Conservation (phyloP, 176 grass and related monocot species). For the Lolium perenne region DNA sequence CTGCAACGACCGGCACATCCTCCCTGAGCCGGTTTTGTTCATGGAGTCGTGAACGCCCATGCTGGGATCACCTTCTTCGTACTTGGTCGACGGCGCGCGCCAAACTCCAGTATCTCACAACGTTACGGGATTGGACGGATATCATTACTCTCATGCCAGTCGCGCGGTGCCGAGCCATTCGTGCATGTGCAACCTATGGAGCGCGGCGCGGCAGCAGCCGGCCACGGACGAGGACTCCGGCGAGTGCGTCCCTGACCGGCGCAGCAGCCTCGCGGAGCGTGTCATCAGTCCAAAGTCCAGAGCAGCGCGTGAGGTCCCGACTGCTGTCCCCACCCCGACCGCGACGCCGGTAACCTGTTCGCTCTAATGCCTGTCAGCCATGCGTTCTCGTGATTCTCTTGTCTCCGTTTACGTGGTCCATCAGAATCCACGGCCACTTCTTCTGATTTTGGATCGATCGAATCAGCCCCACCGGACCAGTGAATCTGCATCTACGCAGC, state of each 20-base stretch:
- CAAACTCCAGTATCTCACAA: too few species aligned
- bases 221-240: neutral
- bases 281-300: neutral
- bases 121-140: too few species aligned
- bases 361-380: conserved; percentile 19
- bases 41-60: too few species aligned
- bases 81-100: too few species aligned
- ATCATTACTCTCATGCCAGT: neutral
- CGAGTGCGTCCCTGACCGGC: neutral
- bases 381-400: neutral
- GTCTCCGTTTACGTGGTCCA: neutral
- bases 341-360: conserved; percentile 37
- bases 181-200: neutral
- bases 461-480: neutral
- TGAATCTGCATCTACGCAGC: conserved; percentile 42
- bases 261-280: neutral
- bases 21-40: too few species aligned
- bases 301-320: neutral
- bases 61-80: too few species aligned
- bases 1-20: too few species aligned
- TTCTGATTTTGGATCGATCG: neutral
- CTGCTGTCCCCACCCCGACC: neutral
- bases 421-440: neutral
- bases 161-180: neutral
- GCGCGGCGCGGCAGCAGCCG: neutral